Base-by-base conservation (phyloP, 805 yeast species). In the Lachancea meyersii region DNA sequence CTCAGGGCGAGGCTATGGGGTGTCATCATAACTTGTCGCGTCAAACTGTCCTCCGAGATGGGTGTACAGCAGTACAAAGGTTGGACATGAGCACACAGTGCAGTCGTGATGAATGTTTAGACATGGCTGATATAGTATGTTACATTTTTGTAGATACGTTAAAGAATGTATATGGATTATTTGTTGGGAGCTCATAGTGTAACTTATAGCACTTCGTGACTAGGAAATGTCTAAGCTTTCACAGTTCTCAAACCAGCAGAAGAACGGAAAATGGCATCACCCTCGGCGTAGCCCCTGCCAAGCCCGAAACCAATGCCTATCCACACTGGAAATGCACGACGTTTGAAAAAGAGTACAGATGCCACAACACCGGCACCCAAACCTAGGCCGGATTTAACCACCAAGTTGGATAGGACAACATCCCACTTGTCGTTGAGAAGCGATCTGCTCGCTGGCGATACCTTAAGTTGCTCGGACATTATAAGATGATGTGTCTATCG, bases 321-420 rank as follows among this genome's bases (percentile, higher is more conserved):
- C 95, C 97, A 89, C 33, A 91, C 97, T 43, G 98, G 98, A 80
- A 88, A 93, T 8, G 96, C 76, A 68, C 97, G 81, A 74, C 97
- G 86, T 66, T 76, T 86, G 74, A 93, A 93, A 45, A 93, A 69
- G 47, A 93, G 68, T 34, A 89, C 94, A 7, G 96, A 86, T 35
- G 94, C 85, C 46, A 91, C 76, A 26, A 93, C 95, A 68, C 99
- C 99, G 35, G 82, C 93, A 51, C 97, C 97, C 54, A 93, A 82
- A 39, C 99, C 99, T 50, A 93, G 75, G 16, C 96, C 96, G 55
- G 96, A 84, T 68, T 93, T 93, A 54, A 93, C 95, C 50, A 93
- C 72, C 48, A 94, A 80, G 71, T 93, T 93, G 46, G 98, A 88
- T 60, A 93, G 73, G 41, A 89, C 97, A 52, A 88, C 85, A 67